Conservation (phyloP, 2,329 filamentous ascomycete genomes). For the Tympanopsis confertula region DNA sequence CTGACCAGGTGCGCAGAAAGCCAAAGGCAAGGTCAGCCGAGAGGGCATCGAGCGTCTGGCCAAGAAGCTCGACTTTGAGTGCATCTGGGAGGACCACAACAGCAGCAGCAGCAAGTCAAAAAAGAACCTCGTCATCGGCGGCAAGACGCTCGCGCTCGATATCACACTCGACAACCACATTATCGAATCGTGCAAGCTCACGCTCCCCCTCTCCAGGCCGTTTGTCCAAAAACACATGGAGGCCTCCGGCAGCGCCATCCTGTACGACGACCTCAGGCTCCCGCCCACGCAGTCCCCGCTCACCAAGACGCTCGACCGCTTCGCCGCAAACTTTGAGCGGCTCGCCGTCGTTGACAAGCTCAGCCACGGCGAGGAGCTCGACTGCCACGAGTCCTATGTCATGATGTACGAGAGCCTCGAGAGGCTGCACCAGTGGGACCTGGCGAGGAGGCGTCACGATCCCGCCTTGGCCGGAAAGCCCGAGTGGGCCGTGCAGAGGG, state of each 20-base stretch:
- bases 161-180: slow-evolving; percentile 50
- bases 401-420: slow-evolving; percentile 62
- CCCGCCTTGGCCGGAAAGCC: slow-evolving; percentile 28
- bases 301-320: slow-evolving; percentile 59
- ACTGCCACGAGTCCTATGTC: slow-evolving; percentile 66
- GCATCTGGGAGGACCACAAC: slow-evolving; percentile 42
- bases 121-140: slow-evolving; percentile 48
- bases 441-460: slow-evolving; percentile 41
- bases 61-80: slow-evolving; percentile 53
- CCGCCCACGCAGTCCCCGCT: slow-evolving; percentile 47
- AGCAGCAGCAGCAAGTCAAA: slow-evolving; percentile 33
- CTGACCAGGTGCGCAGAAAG: too few species aligned
- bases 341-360: slow-evolving; percentile 61
- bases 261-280: slow-evolving; percentile 53
- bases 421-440: slow-evolving; percentile 61
- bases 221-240: slow-evolving; percentile 48
- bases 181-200: slow-evolving; percentile 49
- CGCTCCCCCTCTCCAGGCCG: slow-evolving; percentile 46
- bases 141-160: slow-evolving; percentile 46
- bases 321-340: slow-evolving; percentile 60
- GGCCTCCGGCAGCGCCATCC: slow-evolving; percentile 46
- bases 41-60: slow-evolving; percentile 64
- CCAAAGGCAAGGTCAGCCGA: slow-evolving; percentile 58
- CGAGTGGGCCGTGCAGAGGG: slow-evolving; percentile 36
- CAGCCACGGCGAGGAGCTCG: slow-evolving; percentile 55